Conservation (phyloP, 1,284 basidiomycete genomes). For the Sparassis latifolia region DNA sequence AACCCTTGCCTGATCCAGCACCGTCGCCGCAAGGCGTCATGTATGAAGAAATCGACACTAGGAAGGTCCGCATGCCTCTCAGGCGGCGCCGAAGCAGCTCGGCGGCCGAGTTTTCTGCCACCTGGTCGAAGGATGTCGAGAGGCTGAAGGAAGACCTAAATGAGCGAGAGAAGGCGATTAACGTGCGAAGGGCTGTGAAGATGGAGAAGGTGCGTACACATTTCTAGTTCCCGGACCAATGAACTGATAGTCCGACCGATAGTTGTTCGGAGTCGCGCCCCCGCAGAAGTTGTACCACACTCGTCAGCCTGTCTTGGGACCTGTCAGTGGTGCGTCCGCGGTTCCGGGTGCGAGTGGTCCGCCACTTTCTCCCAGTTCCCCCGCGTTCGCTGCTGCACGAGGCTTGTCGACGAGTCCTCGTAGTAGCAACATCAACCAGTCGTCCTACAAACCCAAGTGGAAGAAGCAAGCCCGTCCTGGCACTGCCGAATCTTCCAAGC, state of each 20-base stretch:
- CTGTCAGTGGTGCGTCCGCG: constrained; percentile 18
- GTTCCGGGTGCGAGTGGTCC: not conserved
- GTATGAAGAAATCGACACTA: constrained; percentile 15
- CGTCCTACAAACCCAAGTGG: constrained; percentile 28
- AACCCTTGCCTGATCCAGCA: constrained; percentile 36
- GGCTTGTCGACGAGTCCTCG: too few species aligned
- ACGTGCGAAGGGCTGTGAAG: constrained; percentile 71
- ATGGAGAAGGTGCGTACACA: constrained; percentile 66
- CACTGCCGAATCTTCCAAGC: constrained; percentile 50
- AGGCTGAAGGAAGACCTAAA: constrained; percentile 61
- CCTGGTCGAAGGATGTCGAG: constrained; percentile 51
- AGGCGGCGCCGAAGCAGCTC: constrained; percentile 51
- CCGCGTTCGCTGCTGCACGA: not conserved
- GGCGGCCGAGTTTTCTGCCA: constrained; percentile 35
- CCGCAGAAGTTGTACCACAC: constrained; percentile 70
- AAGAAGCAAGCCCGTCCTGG: constrained; percentile 38
- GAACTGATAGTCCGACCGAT: constrained; percentile 1
- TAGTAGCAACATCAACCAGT: constrained; percentile 39
- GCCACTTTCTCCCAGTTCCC: not conserved
- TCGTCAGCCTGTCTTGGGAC: constrained; percentile 34
- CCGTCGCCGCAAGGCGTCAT: constrained; percentile 11
- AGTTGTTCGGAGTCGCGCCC: constrained; percentile 77
- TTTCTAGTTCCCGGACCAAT: not conserved
- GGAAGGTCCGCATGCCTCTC: constrained; percentile 32
- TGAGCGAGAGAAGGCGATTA: constrained; percentile 66